A percentile compares a stretch with the other conserved stretches of the same genome.
Evolutionary conservation across 139 green algal species (phyloP).

Genomic region (Micractinium conductrix): DNA sequence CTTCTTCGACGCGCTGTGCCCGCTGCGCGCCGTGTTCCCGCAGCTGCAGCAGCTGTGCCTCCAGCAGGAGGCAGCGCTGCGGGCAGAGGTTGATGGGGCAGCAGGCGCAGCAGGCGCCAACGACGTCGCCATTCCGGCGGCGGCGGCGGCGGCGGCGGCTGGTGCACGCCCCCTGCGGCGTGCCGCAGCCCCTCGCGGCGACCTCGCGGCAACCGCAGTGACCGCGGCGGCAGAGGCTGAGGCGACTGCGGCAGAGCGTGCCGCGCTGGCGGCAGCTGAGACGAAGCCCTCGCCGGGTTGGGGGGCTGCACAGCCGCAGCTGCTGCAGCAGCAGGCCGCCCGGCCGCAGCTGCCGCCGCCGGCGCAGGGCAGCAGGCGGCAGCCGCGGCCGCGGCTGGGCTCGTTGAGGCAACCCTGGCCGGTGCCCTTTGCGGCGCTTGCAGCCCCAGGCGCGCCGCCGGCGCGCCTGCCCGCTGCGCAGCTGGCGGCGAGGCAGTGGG

Average conservation of each 20-base stretch:
- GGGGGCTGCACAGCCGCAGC: neutral
- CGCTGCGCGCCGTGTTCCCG: conserved; percentile 28
- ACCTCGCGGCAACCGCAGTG: neutral
- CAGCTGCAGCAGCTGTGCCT: neutral
- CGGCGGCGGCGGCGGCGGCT: no score
- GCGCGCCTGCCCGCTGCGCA: neutral
- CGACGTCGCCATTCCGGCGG: no score
- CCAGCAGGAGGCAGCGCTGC: neutral
- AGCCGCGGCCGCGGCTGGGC: neutral
- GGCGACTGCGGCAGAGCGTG: neutral
- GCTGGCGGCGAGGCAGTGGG: neutral
- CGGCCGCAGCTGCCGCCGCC: neutral
- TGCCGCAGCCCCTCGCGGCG: neutral
- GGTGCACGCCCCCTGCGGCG: neutral
- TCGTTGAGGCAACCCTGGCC: no score
- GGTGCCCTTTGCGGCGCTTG: neutral
- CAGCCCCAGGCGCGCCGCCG: neutral
- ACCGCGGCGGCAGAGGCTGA: neutral
- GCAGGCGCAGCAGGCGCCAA: neutral
- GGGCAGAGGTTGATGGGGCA: neutral
- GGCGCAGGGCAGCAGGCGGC: neutral
- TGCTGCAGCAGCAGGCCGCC: neutral
- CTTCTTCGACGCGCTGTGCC: conserved; percentile 38
- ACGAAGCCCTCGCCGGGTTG: neutral
- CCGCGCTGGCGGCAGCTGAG: neutral